phyloP scores from a whole-genome alignment of 176 grass and related monocot species.

The sorghum (Sorghum bicolor) region Sorghum_bicolor_NCBIv3 NC_012874.2:3987501-3988000 shows the following conservation, averaged over 20 bases:
- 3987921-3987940: constrained; percentile 37
- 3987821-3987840: constrained; percentile 29
- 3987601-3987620: constrained; percentile 19
- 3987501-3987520: constrained; percentile 60
- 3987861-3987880: background rate
- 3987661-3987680: constrained; percentile 34
- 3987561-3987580: constrained; percentile 3
- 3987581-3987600: background rate
- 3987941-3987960: background rate
- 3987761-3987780: constrained; percentile 22
- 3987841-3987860: background rate
- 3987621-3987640: constrained; percentile 28
- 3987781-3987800: background rate
- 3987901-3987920: constrained; percentile 55
- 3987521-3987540: constrained; percentile 69
- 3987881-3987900: constrained; percentile 38
- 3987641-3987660: constrained; percentile 51
- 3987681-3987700: constrained; percentile 25
- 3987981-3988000: constrained; percentile 32
- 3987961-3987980: constrained; percentile 42
- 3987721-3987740: constrained; percentile 18
- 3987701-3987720: constrained; percentile 49
- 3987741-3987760: constrained; percentile 20
- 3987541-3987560: background rate
- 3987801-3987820: constrained; percentile 34